phyloP scores from a whole-genome alignment of 805 yeast genomes.

The Tetrapisispora iriomotensis region DNA sequence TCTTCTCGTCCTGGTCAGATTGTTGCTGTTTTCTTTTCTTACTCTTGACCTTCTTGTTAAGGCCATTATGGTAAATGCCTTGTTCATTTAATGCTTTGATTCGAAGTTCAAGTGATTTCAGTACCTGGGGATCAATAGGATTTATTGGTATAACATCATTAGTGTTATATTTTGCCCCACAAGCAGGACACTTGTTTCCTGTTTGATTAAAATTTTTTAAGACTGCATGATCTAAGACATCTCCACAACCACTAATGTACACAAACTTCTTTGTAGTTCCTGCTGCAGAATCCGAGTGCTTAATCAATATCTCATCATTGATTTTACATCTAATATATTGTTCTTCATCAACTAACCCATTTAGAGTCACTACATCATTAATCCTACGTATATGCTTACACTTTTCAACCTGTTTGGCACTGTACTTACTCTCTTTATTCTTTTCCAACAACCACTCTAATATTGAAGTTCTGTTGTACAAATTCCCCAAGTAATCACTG shows the following conservation, averaged over 20 bases:
- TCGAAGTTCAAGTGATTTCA: conserved; percentile 17
- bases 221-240: conserved; percentile 31
- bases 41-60: conserved; percentile 19
- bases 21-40: conserved; percentile 4
- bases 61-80: conserved; percentile 32
- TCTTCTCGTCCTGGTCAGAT: conserved; percentile 5
- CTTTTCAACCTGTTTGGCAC: conserved; percentile 17
- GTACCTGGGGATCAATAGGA: conserved; percentile 19
- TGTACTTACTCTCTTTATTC: conserved; percentile 16
- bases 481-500: conserved; percentile 56
- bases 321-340: conserved; percentile 14
- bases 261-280: conserved; percentile 31
- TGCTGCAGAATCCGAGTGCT: too few species aligned
- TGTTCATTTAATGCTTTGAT: conserved; percentile 11
- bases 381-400: conserved; percentile 31
- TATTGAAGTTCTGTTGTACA: conserved; percentile 55
- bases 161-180: conserved; percentile 22
- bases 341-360: conserved; percentile 20
- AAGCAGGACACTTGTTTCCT: conserved; percentile 33
- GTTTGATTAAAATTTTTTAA: conserved; percentile 17
- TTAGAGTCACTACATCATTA: conserved; percentile 38
- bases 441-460: conserved; percentile 43
- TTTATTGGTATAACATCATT: conserved; percentile 34
- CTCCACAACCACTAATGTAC: conserved; percentile 40
- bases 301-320: conserved; percentile 29